Percentiles rank a stretch among this genome's conserved stretches.
Conservation (phyloP, 192 early-diverging fungal genomes). For the Backusella parvicylindrica region DNA sequence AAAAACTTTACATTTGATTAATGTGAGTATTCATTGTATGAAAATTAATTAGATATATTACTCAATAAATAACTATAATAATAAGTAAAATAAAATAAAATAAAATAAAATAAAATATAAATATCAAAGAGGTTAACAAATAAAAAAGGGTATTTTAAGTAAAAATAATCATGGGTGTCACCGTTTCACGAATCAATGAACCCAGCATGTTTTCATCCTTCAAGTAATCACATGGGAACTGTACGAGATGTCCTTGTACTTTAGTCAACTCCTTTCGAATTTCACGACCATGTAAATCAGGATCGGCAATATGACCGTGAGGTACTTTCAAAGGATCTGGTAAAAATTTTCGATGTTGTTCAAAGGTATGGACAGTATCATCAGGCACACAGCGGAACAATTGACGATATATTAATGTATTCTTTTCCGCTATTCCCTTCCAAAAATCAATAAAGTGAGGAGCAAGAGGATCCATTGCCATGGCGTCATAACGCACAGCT, state of each 20-base stretch:
- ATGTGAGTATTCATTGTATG: too few species aligned
- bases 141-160: conserved; percentile 30
- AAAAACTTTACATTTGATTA: too few species aligned
- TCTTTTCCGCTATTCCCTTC: conserved; percentile 53
- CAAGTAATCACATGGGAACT: conserved; percentile 48
- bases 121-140: not conserved
- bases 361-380: conserved; percentile 59
- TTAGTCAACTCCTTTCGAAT: conserved; percentile 31
- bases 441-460: conserved; percentile 53
- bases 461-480: conserved; percentile 68
- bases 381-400: conserved; percentile 84
- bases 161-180: conserved; percentile 52
- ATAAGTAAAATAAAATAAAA: not conserved
- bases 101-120: not conserved
- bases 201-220: conserved; percentile 44
- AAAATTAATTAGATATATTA: not conserved
- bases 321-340: conserved; percentile 37
- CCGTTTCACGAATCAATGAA: conserved; percentile 33
- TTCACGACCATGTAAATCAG: conserved; percentile 18
- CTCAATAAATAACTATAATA: too few species aligned
- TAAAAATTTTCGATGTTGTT: conserved; percentile 44
- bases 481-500: conserved; percentile 13
- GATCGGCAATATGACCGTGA: conserved; percentile 46
- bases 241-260: conserved; percentile 47
- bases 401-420: conserved; percentile 63